Evolutionary conservation across 2,329 filamentous ascomycete species (phyloP), one percentile per base, ranked within the genome.

Genomic region (Teratosphaeria gauchensis): DNA sequence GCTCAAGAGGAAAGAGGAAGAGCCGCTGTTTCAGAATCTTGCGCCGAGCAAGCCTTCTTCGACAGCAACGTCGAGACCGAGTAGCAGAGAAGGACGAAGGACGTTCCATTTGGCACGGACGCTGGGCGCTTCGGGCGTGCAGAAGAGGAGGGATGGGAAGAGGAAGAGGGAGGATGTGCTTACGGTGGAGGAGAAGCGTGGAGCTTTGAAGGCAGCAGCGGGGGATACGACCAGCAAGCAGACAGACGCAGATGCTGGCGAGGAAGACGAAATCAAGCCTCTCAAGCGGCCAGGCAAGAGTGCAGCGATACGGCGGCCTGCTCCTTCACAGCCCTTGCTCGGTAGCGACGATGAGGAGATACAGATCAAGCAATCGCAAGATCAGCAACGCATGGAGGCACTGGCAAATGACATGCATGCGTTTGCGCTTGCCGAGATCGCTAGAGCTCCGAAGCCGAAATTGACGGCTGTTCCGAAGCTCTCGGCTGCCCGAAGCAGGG

Each of bases 391-490:
- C 5, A 48, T 66, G 38, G 59, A 66, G 53, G 58, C 58, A 4
- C 53, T 72, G 54, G 69, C 67, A 1, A 55, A 65, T 28, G 60
- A 64, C 11, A 57, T 71, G 32, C 67, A 70, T 53, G 59, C 64
- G 8, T 68, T 69, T 54, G 68, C 66, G 1, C 59, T 67, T 14
- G 63, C 68, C 2, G 67, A 69, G 54, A 56, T 63, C 2, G 61
- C 62, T 19, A 63, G 60, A 48, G 61, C 35, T 11, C 57, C 58
- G 19, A 63, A 61, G 51, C 63, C 59, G 53, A 65, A 56, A 35
- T 33, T 69, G 53, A 65, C 64, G 12, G 60, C 66, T 12, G 60
- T 63, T 42, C 68, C 68, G n/a, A 68, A 64, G 57, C 57, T 68
- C n/a, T 63, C 66, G 2, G 62, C 58, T 1, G 62, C 62, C 16